A percentile compares a stretch with the other conserved stretches of the same genome.
Evolutionary conservation across 2,329 filamentous ascomycete genomes (phyloP).

Genomic region (Colletotrichum sp.): DNA sequence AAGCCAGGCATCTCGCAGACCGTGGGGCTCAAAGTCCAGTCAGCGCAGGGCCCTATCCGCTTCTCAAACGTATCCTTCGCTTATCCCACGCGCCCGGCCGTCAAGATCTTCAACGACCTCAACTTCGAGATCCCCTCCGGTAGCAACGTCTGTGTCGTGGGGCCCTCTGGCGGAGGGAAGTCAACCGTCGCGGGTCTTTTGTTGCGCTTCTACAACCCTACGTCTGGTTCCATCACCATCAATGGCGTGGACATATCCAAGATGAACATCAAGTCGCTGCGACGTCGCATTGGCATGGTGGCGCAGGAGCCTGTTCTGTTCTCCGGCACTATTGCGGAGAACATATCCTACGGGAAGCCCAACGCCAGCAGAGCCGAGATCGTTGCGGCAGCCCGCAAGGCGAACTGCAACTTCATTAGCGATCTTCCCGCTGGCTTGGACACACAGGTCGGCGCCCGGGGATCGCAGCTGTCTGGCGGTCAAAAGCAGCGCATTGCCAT

Average conservation of each 20-base stretch:
- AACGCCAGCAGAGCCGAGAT: slow-evolving; percentile 81
- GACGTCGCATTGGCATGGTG: slow-evolving; percentile 92
- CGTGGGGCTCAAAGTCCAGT: slow-evolving; percentile 77
- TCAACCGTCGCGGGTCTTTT: slow-evolving; percentile 93
- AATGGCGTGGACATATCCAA: slow-evolving; percentile 81
- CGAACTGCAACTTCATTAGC: slow-evolving; percentile 95
- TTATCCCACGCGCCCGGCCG: slow-evolving; percentile 92
- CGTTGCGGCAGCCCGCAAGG: slow-evolving; percentile 83
- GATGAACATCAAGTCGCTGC: slow-evolving; percentile 93
- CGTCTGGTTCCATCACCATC: slow-evolving; percentile 77
- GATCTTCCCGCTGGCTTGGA: slow-evolving; percentile 97
- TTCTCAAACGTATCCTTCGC: slow-evolving; percentile 88
- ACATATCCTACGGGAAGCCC: slow-evolving; percentile 91
- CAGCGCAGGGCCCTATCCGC: slow-evolving; percentile 85
- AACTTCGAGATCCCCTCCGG: slow-evolving; percentile 92
- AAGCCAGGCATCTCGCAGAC: slow-evolving; percentile 88
- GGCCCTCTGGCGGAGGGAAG: slow-evolving; percentile 94
- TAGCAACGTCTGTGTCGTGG: slow-evolving; percentile 94
- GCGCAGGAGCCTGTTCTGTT: slow-evolving; percentile 95
- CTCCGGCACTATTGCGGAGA: slow-evolving; percentile 83
- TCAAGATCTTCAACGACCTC: slow-evolving; percentile 87
- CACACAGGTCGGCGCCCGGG: slow-evolving; percentile 89
- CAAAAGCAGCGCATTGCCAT: slow-evolving; percentile 99
- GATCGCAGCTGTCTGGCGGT: slow-evolving; percentile 91
- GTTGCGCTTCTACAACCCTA: slow-evolving; percentile 89